Conservation (phyloP, 2,329 filamentous ascomycete genomes). For the Alternaria brassicae region DNA sequence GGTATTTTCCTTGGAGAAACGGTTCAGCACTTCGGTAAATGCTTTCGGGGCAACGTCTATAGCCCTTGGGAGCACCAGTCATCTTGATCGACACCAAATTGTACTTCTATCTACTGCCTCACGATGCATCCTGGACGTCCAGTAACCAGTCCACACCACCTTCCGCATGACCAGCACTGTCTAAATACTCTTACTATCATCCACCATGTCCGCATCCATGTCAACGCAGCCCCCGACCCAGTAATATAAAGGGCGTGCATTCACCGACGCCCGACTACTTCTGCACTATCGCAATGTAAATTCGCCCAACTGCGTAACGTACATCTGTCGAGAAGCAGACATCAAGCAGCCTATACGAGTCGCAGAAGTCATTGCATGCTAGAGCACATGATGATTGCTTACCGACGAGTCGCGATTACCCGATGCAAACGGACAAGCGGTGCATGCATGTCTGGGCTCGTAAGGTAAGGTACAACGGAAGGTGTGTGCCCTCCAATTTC, state of each 20-base stretch:
- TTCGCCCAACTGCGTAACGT: conserved; percentile 22
- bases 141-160: conserved; percentile 48
- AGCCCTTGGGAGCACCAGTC: conserved; percentile 45
- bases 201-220: conserved; percentile 39
- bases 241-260: conserved; percentile 33
- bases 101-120: conserved; percentile 53
- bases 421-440: conserved; percentile 14
- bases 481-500: conserved; percentile 38
- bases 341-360: neutral
- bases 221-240: conserved; percentile 37
- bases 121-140: conserved; percentile 48
- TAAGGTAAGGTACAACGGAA: conserved; percentile 24
- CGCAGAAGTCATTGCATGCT: conserved; percentile 8
- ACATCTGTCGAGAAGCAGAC: conserved; percentile 5
- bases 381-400: conserved; percentile 25
- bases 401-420: conserved; percentile 17
- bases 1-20: conserved; percentile 54
- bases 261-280: conserved; percentile 31
- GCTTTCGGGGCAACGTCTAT: conserved; percentile 46
- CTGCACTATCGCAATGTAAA: conserved; percentile 33
- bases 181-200: conserved; percentile 47
- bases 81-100: conserved; percentile 53
- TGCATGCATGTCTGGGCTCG: conserved; percentile 17
- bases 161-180: conserved; percentile 45
- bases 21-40: conserved; percentile 50